A percentile compares a stretch with the other conserved stretches of the same genome.
These are phyloP conservation scores for Tolypocladium amazonense DNA, from an alignment of 2,329 filamentous ascomycete genomes.

Conservation along the genomic window DNA sequence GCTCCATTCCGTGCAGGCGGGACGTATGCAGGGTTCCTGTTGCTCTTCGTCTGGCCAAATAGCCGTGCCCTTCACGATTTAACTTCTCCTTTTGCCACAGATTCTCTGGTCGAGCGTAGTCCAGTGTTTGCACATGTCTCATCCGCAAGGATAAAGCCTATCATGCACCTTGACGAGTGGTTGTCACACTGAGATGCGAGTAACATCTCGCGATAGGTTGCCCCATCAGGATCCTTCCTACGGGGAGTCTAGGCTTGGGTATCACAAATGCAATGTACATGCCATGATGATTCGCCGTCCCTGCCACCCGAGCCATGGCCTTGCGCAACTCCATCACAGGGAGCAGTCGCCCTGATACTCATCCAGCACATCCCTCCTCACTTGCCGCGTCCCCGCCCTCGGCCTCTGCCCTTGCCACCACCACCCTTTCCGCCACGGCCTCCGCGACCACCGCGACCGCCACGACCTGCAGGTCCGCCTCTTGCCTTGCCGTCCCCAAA, in stretches of 20 bases:
- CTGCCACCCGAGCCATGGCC: neutral
- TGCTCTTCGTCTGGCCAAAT: neutral
- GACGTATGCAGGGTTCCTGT: neutral
- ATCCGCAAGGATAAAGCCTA: neutral
- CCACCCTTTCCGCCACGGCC: conserved; percentile 6
- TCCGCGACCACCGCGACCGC: conserved; percentile 13
- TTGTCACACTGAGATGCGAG: neutral
- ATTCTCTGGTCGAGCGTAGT: neutral
- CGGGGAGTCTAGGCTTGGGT: neutral
- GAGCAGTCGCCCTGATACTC: neutral
- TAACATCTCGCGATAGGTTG: neutral
- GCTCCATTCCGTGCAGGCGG: too few species aligned
- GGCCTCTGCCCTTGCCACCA: conserved; percentile 10
- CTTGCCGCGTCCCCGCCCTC: conserved; percentile 15
- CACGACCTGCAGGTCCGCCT: conserved; percentile 10
- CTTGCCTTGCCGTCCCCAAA: conserved; percentile 9
- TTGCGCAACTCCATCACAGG: neutral
- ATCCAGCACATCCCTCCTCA: conserved; percentile 1
- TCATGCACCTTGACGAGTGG: neutral
- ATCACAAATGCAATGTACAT: conserved; percentile 1
- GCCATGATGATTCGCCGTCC: conserved; percentile 3
- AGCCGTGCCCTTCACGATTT: neutral
- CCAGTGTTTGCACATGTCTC: neutral
- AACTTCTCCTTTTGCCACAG: neutral
- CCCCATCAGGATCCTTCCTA: neutral